A percentile compares a stretch with the other conserved stretches of the same genome.
These are phyloP conservation scores for Neurospora tetraspora DNA, from an alignment of 495 filamentous ascomycete genomes.

Conservation along the genomic window DNA sequence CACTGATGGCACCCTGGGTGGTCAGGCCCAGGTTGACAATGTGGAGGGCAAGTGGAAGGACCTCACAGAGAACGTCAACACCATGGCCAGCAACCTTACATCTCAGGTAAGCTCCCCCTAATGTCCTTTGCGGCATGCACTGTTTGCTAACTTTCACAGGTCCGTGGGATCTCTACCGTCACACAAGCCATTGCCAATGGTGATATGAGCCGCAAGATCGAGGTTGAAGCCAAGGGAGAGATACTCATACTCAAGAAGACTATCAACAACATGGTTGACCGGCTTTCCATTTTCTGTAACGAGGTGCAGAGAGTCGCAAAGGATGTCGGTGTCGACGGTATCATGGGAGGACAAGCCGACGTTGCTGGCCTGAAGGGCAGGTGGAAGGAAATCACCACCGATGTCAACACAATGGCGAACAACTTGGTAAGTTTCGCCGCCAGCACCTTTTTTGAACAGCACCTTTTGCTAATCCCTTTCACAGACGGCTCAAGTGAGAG, in stretches of 20 bases:
- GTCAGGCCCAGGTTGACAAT: slow-evolving; percentile 92
- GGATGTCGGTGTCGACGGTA: slow-evolving; percentile 95
- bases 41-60: slow-evolving; percentile 99
- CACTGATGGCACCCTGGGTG: slow-evolving; percentile 90
- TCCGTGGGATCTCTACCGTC: slow-evolving; percentile 92
- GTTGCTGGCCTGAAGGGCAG: slow-evolving; percentile 86
- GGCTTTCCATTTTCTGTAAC: slow-evolving; percentile 91
- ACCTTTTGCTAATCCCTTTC: slow-evolving; percentile 6
- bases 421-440: slow-evolving; percentile 50
- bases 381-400: slow-evolving; percentile 96
- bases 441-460: neutral
- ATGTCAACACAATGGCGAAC: slow-evolving; percentile 98
- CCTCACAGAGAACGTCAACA: slow-evolving; percentile 89
- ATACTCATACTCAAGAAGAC: slow-evolving; percentile 91
- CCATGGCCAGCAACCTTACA: slow-evolving; percentile 94
- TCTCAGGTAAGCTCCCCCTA: slow-evolving; percentile 44
- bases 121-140: neutral
- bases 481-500: slow-evolving; percentile 87
- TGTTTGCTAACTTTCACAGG: slow-evolving; percentile 27
- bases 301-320: slow-evolving; percentile 94
- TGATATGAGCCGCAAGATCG: slow-evolving; percentile 92
- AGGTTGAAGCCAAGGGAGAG: slow-evolving; percentile 91
- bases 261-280: slow-evolving; percentile 99
- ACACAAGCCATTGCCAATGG: slow-evolving; percentile 91
- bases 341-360: slow-evolving; percentile 97